Evolutionary conservation across 257 asterid species (phyloP), one percentile per base, ranked within the genome.

Genomic region (Catharanthus roseus): DNA sequence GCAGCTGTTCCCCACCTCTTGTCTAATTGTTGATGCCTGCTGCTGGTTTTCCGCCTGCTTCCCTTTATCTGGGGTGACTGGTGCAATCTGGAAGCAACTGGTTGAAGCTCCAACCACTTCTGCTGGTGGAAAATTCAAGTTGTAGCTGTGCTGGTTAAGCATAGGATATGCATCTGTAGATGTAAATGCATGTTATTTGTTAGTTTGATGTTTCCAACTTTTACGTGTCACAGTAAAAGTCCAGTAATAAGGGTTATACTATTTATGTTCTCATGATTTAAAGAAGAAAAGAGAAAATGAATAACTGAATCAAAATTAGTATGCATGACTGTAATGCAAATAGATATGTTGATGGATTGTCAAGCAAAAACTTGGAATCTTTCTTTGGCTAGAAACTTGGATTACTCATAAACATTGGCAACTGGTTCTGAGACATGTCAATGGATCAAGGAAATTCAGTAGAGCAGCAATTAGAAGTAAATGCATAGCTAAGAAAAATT

Each of bases 11-110:
- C 66, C 84, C 29, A 76, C 68, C 70, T 78, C 77, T 65, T 77
- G 78, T 55, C 65, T 70, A 65, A 55, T 72, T 56, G 42, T 79
- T 45, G 82, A 75, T 26, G 65, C 82, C 71, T 73, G 85, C 78
- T 79, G 86, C 76, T 70, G 60, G 71, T 72, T 81, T 61, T 61
- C 79, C 21, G 74, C 64, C 76, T 76, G 86, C 82, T 75, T 85
- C 56, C 68, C 79, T 76, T 76, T 84, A 68, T 83, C 89, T 58
- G 96, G 95, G 28, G 96, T 87, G 16, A 65, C 82, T 10, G 91
- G 93, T 69, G 84, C 84, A 38, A 82, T 69, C 72, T 67, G 76
- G 58, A 78, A 73, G 77, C 83, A 80, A 80, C 78, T 33, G 28
- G 74, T 49, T 66, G 89, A 76, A 53, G 76, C 75, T 61, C 77